Conservation (phyloP, 257 asterid genomes). For the Lycium ferocissimum region DNA sequence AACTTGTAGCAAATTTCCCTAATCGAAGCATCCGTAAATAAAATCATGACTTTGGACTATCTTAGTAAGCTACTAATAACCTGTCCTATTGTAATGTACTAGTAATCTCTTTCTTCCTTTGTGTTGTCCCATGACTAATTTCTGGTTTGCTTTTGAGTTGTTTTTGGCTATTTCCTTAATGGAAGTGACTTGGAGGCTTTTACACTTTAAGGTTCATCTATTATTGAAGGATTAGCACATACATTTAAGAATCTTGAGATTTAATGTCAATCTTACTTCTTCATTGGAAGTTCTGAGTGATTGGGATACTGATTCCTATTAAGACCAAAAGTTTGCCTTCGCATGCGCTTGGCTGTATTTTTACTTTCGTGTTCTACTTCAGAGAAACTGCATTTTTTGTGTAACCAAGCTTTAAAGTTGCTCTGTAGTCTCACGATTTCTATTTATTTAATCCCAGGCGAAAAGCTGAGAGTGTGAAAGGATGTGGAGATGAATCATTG, state of each 20-base stretch:
- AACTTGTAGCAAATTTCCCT: neutral
- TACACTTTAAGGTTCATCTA: neutral
- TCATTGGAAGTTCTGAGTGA: neutral
- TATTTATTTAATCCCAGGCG: constrained; percentile 38
- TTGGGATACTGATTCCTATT: neutral
- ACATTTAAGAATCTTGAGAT: neutral
- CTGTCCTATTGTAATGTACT: neutral
- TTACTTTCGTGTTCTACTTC: neutral
- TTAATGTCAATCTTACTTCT: neutral
- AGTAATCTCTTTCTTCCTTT: neutral
- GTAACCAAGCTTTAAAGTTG: neutral
- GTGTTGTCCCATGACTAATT: neutral
- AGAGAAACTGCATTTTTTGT: neutral
- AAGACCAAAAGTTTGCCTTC: neutral
- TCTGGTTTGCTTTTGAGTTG: neutral
- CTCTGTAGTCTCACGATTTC: neutral
- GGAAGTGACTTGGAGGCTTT: neutral
- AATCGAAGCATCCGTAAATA: neutral
- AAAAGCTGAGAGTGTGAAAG: constrained; percentile 49
- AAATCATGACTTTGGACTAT: neutral
- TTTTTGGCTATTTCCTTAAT: neutral
- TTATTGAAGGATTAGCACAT: neutral
- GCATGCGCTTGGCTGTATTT: neutral
- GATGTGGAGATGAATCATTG: constrained; percentile 37
- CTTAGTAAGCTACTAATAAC: constrained; percentile 9